Conservation (phyloP, 2,329 filamentous ascomycete genomes). For the Cladosporium velox region DNA sequence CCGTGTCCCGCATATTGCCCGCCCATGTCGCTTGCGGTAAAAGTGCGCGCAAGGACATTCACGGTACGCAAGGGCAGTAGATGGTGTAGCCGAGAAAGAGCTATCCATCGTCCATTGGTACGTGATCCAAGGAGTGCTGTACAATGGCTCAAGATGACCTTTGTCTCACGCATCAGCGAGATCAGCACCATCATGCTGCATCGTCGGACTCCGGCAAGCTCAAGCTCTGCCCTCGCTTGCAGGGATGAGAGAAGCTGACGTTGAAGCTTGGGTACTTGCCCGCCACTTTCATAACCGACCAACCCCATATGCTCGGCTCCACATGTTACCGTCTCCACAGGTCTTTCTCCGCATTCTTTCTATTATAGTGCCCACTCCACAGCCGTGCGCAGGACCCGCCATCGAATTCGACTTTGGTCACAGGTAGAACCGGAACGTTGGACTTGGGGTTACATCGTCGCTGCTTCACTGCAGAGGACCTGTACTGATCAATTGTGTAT, state of each 20-base stretch:
- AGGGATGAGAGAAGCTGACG: constrained; percentile 5
- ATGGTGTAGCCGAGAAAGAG: not conserved
- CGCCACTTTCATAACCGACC: not conserved
- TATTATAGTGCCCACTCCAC: no score
- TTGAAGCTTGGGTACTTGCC: not conserved
- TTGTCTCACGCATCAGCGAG: not conserved
- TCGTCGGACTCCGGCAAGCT: not conserved
- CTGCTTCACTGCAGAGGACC: not conserved
- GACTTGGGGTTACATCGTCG: no score
- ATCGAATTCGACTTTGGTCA: no score
- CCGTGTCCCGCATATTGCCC: constrained; percentile 1
- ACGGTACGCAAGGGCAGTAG: not conserved
- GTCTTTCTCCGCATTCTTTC: no score
- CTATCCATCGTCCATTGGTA: not conserved
- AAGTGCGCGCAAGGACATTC: not conserved
- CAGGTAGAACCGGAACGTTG: no score
- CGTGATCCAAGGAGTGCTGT: not conserved
- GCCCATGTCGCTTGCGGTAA: not conserved
- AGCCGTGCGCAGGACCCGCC: no score
- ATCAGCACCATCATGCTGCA: not conserved
- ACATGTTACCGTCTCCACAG: not conserved
- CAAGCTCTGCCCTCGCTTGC: no score
- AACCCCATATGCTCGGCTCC: constrained; percentile 5
- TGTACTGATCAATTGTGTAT: not conserved
- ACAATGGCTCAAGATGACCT: not conserved